These are phyloP conservation scores for Alternaria sp. DNA, from an alignment of 2,329 filamentous ascomycete genomes.

Conservation along the genomic window DNA sequence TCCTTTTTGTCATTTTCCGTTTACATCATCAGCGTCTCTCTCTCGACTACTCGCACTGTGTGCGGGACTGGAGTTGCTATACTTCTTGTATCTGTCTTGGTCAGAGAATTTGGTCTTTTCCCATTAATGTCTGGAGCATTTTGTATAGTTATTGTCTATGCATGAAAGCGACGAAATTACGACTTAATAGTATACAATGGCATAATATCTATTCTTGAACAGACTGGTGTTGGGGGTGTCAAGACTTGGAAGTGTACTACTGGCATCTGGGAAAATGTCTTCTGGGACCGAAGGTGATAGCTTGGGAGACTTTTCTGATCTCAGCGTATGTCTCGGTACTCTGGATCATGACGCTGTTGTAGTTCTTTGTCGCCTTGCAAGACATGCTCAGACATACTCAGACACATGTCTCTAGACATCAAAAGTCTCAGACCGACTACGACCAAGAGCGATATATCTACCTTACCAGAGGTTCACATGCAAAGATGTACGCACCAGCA, in stretches of 20 bases:
- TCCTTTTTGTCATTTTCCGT: neutral
- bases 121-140: neutral
- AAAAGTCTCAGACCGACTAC: neutral
- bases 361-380: neutral
- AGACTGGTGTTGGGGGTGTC: neutral
- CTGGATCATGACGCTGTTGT: neutral
- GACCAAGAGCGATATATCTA: neutral
- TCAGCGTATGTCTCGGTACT: neutral
- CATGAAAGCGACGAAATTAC: neutral
- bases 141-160: neutral
- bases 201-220: neutral
- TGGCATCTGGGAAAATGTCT: neutral
- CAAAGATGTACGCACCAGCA: neutral
- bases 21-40: neutral
- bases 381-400: neutral
- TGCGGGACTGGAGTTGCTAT: neutral
- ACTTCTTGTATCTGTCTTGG: neutral
- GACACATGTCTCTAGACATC: neutral
- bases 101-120: neutral
- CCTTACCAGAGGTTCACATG: neutral
- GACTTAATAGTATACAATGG: neutral
- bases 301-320: neutral
- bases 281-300: neutral
- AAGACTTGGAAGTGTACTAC: neutral
- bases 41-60: neutral